Evolutionary conservation across 2,329 filamentous ascomycete genomes (phyloP).

Genomic region (Metarhizium sp.): DNA sequence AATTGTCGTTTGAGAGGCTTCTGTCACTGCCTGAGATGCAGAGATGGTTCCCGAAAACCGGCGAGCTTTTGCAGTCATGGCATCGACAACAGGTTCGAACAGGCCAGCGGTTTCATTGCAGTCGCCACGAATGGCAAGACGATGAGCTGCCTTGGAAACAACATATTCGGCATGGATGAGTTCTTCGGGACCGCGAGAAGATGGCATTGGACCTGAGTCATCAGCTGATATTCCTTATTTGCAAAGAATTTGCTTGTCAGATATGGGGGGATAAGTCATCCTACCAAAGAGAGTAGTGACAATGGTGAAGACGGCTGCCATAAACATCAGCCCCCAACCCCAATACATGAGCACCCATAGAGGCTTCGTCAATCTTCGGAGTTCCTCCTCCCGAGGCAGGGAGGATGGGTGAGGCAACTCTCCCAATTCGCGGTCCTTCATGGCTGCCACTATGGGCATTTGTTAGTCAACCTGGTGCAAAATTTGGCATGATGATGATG

Average conservation of each 20-base stretch:
- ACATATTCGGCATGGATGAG: slow-evolving; percentile 11
- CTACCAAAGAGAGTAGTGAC: slow-evolving; percentile 16
- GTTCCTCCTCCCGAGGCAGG: background rate
- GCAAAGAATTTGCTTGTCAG: background rate
- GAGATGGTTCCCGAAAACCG: slow-evolving; percentile 9
- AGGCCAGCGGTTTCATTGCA: slow-evolving; percentile 9
- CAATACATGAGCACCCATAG: background rate
- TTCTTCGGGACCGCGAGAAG: slow-evolving; percentile 6
- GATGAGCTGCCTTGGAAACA: slow-evolving; percentile 11
- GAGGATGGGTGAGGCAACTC: slow-evolving; percentile 1
- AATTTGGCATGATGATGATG: slow-evolving; percentile 11
- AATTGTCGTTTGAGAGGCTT: slow-evolving; percentile 1
- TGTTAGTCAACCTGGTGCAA: slow-evolving; percentile 3
- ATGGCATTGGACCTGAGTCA: slow-evolving; percentile 1
- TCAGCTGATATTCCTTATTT: background rate
- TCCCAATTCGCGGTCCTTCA: slow-evolving; percentile 18
- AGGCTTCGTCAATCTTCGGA: background rate
- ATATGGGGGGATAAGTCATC: background rate
- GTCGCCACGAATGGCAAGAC: slow-evolving; percentile 13
- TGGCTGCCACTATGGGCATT: slow-evolving; percentile 16
- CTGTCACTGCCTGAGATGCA: slow-evolving; percentile 4
- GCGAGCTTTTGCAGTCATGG: slow-evolving; percentile 5
- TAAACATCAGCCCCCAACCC: background rate
- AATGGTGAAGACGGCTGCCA: background rate
- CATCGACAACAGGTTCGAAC: slow-evolving; percentile 7